Conservation (phyloP, 139 green algal genomes). For the Astrephomene gubernaculifera region DNA sequence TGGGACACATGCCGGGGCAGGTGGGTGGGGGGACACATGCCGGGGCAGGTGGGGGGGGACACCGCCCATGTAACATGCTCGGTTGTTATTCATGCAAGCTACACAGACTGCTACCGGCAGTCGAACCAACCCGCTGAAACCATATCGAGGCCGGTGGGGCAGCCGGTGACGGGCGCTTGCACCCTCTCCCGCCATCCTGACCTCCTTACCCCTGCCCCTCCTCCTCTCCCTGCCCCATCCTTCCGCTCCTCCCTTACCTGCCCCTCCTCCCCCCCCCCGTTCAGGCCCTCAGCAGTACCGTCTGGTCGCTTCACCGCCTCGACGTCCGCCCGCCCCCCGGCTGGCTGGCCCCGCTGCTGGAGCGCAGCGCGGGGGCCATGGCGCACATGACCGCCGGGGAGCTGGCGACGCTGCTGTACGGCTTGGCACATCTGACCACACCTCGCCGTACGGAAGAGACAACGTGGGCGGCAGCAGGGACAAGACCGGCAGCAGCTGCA, state of each 20-base stretch:
- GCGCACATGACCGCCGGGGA: not conserved
- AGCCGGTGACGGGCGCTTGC: too few relatives aligned
- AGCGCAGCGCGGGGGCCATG: slow-evolving; percentile 3
- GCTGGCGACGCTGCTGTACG: slow-evolving; percentile 32
- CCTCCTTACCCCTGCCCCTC: too few relatives aligned
- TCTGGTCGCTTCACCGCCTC: slow-evolving; percentile 14
- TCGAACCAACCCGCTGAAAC: too few relatives aligned
- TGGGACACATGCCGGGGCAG: not conserved
- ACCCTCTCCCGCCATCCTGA: too few relatives aligned
- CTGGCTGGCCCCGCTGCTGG: slow-evolving; percentile 19
- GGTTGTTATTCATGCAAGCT: too few relatives aligned
- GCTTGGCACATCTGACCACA: not conserved
- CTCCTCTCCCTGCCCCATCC: too few relatives aligned
- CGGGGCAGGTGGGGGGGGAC: not conserved
- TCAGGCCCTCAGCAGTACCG: slow-evolving; percentile 23
- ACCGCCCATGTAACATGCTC: too few relatives aligned
- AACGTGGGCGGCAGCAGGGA: not conserved
- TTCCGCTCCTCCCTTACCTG: not conserved
- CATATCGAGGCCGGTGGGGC: too few relatives aligned
- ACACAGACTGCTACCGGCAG: too few relatives aligned
- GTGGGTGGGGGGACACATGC: not conserved
- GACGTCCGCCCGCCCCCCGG: not conserved
- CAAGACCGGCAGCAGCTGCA: not conserved
- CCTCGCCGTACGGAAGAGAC: not conserved
- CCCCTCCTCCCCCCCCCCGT: too few relatives aligned